Evolutionary conservation across 345 rosid species (phyloP), one percentile per base, ranked within the genome.

Genomic region (Draba incana): DNA sequence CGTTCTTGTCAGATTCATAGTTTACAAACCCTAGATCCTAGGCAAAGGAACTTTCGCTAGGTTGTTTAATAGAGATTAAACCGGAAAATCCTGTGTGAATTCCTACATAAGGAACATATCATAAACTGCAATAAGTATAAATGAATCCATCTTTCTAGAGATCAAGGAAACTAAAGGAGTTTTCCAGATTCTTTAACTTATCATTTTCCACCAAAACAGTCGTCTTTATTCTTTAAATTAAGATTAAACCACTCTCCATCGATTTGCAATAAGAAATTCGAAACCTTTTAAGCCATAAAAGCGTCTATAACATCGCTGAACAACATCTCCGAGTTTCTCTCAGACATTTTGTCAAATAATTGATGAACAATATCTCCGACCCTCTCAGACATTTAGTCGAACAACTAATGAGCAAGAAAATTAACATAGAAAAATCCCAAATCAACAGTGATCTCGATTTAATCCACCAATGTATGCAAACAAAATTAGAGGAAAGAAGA

Each of bases 261-360:
- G 15, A 10, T 28, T 53, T 12, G 23, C 52, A 41, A 11, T 8
- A 20, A 0, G 33, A 68, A 67, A n/a, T 2, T 33, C 4, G 33
- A 47, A 12, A 41, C 55, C 28, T 42, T 16, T 45, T 20, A 13
- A 41, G 13, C 9, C 12, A 14, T 10, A 23, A 56, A 55, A 45
- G 50, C 42, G 10, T 27, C 38, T 25, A 13, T 12, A 20, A 20
- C 20, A 20, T 20, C 20, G 20, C 20, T 20, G 15, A 72, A 30
- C 6, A 9, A 10, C 37, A 60, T 46, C 6, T 16, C 23, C 9
- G 3, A 51, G 35, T 6, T 30, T 61, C 41, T 20, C 10, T 62
- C 39, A 75, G 25, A 54, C 59, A 55, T 75, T 68, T 62, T 11
- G n/a, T 47, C 78, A 55, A 46, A 54, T 69, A 62, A 28, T 53